Base-by-base conservation (phyloP, 106 monocot species). In the Xerophyta viscosa region DNA sequence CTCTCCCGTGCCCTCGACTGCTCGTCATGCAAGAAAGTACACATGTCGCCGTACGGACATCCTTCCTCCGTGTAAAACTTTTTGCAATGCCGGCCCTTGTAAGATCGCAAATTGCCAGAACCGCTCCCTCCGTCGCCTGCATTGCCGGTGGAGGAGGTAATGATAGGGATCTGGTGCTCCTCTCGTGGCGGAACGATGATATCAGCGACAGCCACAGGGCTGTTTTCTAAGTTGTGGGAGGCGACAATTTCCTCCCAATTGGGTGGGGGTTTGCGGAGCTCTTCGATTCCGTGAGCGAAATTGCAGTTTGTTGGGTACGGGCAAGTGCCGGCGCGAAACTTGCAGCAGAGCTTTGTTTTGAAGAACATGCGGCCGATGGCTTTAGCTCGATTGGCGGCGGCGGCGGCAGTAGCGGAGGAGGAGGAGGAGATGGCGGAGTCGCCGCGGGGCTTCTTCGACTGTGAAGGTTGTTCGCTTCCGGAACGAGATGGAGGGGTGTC, bases 201-300 rank as follows among this genome's bases (percentile, higher is more conserved):
- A 7, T 1, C 46, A 20, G 46, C 46, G 2, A 58, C 7, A 51
- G 65, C 57, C 77, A 15, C 83, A 8, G 65, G 43, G 0, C 2
- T 17, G 1, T 55, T 68, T 10, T 80, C 83, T n/a, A n/a, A n/a
- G 15, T 81, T 83, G 13, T 83, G 79, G 3, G 77, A 77, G 0
- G 94, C 94, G 6, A 94, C 81, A 23, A 94, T 88, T 50, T 94
- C 94, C 56, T 98, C 88, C 96, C 96, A 89, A 42, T 98, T 98
- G 1, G 85, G 78, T 2, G 90, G 98, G 2, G 98, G 98, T 46
- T 86, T 82, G 15, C 89, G 69, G 14, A 98, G 76, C 68, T 98
- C 98, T 66, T 98, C 98, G 63, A 98, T 82, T 3, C 90, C 98
- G 41, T 90, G 90, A 0, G 98, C 89, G 20, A 98, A 98, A 58